A percentile compares a stretch with the other conserved stretches of the same genome.
phyloP scores from a whole-genome alignment of 257 asterid species.

The Solanum peruvianum region DNA sequence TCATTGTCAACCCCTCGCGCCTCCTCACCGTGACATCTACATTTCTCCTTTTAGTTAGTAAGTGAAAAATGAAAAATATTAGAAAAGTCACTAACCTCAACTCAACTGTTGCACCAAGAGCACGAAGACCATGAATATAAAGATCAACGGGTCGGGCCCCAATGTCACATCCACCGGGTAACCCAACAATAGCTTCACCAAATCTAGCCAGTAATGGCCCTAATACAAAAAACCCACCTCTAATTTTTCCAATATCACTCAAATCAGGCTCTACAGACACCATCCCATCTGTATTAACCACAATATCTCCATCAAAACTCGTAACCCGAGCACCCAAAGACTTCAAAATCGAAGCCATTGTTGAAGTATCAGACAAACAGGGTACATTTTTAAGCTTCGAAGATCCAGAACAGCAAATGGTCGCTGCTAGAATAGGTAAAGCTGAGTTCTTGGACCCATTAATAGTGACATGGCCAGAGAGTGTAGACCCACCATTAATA shows the following conservation, averaged over 20 bases:
- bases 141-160: slow-evolving; percentile 36
- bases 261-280: slow-evolving; percentile 26
- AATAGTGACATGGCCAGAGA: slow-evolving; percentile 26
- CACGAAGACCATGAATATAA: slow-evolving; percentile 22
- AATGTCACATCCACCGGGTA: slow-evolving; percentile 35
- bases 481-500: slow-evolving; percentile 15
- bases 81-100: slow-evolving; percentile 14
- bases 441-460: slow-evolving; percentile 38
- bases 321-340: slow-evolving; percentile 24
- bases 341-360: slow-evolving; percentile 21
- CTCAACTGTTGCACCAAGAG: slow-evolving; percentile 32
- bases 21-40: not conserved
- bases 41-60: not conserved
- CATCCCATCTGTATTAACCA: slow-evolving; percentile 7
- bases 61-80: not conserved
- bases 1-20: not conserved
- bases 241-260: not conserved
- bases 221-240: slow-evolving; percentile 30
- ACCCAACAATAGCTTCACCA: slow-evolving; percentile 27
- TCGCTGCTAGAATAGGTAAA: slow-evolving; percentile 25
- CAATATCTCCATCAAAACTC: not conserved
- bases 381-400: slow-evolving; percentile 19
- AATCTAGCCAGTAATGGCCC: slow-evolving; percentile 34
- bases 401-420: slow-evolving; percentile 22
- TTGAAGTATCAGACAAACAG: slow-evolving; percentile 11